Base-by-base conservation (phyloP, 371 early-diverging fungal genomes). In the Lichtheimia corymbifera region DNA sequence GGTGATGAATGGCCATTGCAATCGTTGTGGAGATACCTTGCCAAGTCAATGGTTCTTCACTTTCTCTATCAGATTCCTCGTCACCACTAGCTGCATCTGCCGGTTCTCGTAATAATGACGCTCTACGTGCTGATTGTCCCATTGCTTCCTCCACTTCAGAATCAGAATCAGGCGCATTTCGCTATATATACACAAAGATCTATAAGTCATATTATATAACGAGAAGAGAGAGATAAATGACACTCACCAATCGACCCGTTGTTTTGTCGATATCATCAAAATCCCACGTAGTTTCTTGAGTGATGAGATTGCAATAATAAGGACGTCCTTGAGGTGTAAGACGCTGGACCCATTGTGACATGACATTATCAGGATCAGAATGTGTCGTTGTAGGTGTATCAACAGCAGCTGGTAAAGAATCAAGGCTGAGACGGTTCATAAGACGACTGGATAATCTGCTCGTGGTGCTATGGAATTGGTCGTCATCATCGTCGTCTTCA, bases 301-400 rank as follows among this genome's bases (percentile, higher is more conserved):
- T 91, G n/a, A 89, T 71, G 50, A 88, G 74, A 74, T 94, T 93
- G 70, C 85, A 91, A 63, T 82, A 93, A 70, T 93, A 94, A 2
- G 77, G 65, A 47, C 86, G 74, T 1, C 92, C 92, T 55, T 88
- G 82, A 18, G 87, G 68, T 27, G 84, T 70, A 50, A 71, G 65
- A 55, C 87, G 81, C 50, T 81, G 68, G 18, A 79, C 84, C 90
- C 86, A 93, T n/a, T 66, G 69, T 11, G 65, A 52, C 65, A 75
- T 63, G n/a, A 72, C 47, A 69, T 74, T 49, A 18, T 42, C 35
- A 15, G 42, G 22, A 59, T 59, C 60, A 12, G 53, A 59, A 24
- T 45, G 25, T n/a, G 42, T 41, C 24, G 60, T 59, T 52, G 50
- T 43, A 24, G 60, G 60, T 15, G 53, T 52, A 17, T 59, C 60